Percentiles rank a stretch among this genome's conserved stretches.
Evolutionary conservation across 2,329 filamentous ascomycete genomes (phyloP).

Genomic region (Sporothrix pallida): DNA sequence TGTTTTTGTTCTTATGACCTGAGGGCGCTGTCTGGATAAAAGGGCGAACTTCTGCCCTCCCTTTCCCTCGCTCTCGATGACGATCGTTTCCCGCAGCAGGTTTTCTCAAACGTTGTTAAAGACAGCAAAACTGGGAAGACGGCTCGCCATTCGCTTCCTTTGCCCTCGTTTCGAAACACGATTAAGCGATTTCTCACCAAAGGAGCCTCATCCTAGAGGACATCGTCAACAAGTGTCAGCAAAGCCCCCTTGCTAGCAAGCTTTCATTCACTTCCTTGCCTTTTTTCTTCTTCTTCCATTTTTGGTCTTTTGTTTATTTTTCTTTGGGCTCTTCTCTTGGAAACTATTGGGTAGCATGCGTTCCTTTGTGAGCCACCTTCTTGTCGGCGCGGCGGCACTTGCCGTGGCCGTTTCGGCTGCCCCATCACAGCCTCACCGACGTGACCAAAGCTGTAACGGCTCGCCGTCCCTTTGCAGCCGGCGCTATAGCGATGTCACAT

Average conservation of each 20-base stretch:
- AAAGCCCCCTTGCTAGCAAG: conserved; percentile 2
- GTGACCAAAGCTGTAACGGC: conserved; percentile 59
- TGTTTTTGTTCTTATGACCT: neutral
- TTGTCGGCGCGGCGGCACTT: neutral
- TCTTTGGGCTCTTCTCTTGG: too few species aligned
- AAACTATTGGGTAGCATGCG: conserved; percentile 24
- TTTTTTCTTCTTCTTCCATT: neutral
- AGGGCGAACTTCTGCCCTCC: neutral
- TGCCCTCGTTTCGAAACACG: conserved; percentile 11
- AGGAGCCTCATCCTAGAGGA: neutral
- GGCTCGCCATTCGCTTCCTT: conserved; percentile 15
- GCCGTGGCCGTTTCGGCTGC: neutral
- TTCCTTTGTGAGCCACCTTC: neutral
- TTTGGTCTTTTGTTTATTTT: neutral
- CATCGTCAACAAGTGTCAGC: conserved; percentile 9
- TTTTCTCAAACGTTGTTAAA: neutral
- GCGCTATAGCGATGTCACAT: conserved; percentile 64
- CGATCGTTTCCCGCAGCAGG: conserved; percentile 3
- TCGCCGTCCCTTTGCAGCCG: conserved; percentile 60
- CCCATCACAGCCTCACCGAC: conserved; percentile 8
- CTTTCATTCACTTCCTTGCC: neutral
- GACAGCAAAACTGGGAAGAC: neutral
- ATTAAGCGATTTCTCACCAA: conserved; percentile 2
- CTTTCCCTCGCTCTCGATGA: neutral
- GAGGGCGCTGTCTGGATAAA: conserved; percentile 10